Percentiles rank a stretch among this genome's conserved stretches.
Conservation (phyloP, 2,329 filamentous ascomycete genomes). For the Botrytis paeoniae region DNA sequence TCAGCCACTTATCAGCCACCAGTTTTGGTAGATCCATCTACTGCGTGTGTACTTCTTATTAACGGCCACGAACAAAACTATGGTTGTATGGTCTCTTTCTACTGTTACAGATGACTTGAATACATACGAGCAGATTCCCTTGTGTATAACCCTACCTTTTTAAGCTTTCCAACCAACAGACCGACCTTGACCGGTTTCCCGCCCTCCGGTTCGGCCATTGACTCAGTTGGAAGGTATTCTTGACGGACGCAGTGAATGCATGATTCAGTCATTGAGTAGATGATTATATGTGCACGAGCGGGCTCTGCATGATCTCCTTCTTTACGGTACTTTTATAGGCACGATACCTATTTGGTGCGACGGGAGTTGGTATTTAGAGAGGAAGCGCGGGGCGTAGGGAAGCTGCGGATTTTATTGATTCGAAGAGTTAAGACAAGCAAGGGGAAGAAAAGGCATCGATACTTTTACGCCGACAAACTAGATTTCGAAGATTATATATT, state of each 20-base stretch:
- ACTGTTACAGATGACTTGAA: neutral
- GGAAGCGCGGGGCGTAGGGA: neutral
- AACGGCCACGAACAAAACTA: neutral
- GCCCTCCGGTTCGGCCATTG: neutral
- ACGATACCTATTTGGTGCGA: neutral
- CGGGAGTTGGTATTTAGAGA: slow-evolving; percentile 4
- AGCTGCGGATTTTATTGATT: neutral
- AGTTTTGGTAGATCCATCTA: neutral
- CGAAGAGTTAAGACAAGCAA: neutral
- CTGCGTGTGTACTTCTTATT: neutral
- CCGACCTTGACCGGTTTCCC: neutral
- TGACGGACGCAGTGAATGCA: neutral
- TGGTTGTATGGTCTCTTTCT: neutral
- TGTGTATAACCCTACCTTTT: neutral
- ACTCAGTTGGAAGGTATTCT: neutral
- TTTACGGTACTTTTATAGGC: neutral
- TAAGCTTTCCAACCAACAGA: neutral
- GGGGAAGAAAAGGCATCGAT: neutral
- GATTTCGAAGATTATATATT: neutral
- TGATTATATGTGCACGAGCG: slow-evolving; percentile 17
- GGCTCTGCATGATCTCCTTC: slow-evolving; percentile 21
- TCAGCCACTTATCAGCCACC: neutral
- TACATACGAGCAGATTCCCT: neutral
- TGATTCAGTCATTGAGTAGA: neutral
- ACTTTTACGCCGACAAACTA: neutral